A percentile compares a stretch with the other conserved stretches of the same genome.
These are phyloP conservation scores for Suillus subalutaceus DNA, from an alignment of 768 basidiomycete genomes.

Conservation along the genomic window DNA sequence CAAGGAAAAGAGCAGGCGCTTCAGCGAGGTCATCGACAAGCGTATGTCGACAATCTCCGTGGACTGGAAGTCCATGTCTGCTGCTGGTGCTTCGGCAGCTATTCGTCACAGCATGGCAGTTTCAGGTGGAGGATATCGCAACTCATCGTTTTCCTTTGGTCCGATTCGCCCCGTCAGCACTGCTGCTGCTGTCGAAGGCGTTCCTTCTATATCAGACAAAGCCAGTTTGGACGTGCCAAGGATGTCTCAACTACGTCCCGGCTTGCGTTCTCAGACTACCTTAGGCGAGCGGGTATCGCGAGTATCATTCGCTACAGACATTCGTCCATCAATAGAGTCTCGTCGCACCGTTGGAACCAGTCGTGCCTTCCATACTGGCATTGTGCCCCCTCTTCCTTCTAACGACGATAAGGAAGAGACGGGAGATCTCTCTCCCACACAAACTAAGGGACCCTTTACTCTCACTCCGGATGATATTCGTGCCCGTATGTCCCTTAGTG, in stretches of 20 bases:
- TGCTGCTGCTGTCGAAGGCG: slow-evolving; percentile 47
- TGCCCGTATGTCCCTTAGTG: slow-evolving; percentile 47
- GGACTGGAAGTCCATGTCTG: slow-evolving; percentile 76
- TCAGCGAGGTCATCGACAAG: slow-evolving; percentile 70
- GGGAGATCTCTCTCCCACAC: slow-evolving; percentile 45
- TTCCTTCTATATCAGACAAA: slow-evolving; percentile 35
- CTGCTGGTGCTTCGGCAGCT: slow-evolving; percentile 71
- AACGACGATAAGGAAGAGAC: slow-evolving; percentile 31
- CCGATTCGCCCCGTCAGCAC: slow-evolving; percentile 52
- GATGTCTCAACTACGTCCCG: slow-evolving; percentile 53
- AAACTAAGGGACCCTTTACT: slow-evolving; percentile 42
- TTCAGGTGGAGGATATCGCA: slow-evolving; percentile 36
- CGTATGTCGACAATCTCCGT: slow-evolving; percentile 82
- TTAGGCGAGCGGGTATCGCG: slow-evolving; percentile 56
- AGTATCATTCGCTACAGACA: slow-evolving; percentile 71
- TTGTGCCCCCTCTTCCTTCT: slow-evolving; percentile 45
- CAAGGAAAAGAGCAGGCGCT: slow-evolving; percentile 56
- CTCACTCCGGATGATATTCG: slow-evolving; percentile 66
- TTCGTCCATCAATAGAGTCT: slow-evolving; percentile 48
- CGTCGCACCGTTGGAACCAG: slow-evolving; percentile 43
- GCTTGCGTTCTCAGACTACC: slow-evolving; percentile 50
- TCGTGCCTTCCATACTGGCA: slow-evolving; percentile 44
- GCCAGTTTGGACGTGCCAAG: slow-evolving; percentile 41
- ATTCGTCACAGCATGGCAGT: slow-evolving; percentile 70
- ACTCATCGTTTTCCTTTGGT: slow-evolving; percentile 60